Percentiles rank a stretch among this genome's conserved stretches.
phyloP scores from a whole-genome alignment of 352 stramenopile genomes.

The Thalassiosira exigua region DNA sequence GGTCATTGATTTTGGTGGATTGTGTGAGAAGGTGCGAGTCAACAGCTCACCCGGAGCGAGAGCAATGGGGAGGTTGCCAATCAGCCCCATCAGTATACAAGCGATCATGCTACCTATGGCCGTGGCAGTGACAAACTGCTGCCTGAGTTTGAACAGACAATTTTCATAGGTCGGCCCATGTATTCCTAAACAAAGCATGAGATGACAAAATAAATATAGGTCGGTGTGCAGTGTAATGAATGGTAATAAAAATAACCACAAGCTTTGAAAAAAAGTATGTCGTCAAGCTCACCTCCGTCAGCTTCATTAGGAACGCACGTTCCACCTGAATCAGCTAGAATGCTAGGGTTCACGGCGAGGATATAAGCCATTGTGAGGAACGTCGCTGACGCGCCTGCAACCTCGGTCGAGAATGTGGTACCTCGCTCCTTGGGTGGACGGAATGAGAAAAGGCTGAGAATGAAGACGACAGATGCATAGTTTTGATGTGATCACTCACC shows the following conservation, averaged over 20 bases:
- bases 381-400: constrained; percentile 68
- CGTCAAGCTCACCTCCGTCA: constrained; percentile 37
- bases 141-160: constrained; percentile 61
- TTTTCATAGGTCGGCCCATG: constrained; percentile 40
- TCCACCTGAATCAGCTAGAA: constrained; percentile 71
- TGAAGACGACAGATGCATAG: constrained; percentile 4
- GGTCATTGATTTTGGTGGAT: too few relatives aligned
- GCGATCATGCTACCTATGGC: constrained; percentile 67
- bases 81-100: constrained; percentile 72
- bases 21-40: constrained; percentile 82
- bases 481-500: too few relatives aligned
- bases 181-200: too few relatives aligned
- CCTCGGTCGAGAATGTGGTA: constrained; percentile 63
- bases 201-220: too few relatives aligned
- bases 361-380: constrained; percentile 85
- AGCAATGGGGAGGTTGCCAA: constrained; percentile 80
- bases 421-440: constrained; percentile 56
- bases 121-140: constrained; percentile 75
- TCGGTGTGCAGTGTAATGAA: too few relatives aligned
- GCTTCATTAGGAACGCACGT: constrained; percentile 51
- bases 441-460: neutral
- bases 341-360: constrained; percentile 79
- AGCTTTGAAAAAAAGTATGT: too few relatives aligned
- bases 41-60: constrained; percentile 77
- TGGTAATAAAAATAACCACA: too few relatives aligned